Conservation (phyloP, 768 basidiomycete species). For the Boletus rex-veris region DNA sequence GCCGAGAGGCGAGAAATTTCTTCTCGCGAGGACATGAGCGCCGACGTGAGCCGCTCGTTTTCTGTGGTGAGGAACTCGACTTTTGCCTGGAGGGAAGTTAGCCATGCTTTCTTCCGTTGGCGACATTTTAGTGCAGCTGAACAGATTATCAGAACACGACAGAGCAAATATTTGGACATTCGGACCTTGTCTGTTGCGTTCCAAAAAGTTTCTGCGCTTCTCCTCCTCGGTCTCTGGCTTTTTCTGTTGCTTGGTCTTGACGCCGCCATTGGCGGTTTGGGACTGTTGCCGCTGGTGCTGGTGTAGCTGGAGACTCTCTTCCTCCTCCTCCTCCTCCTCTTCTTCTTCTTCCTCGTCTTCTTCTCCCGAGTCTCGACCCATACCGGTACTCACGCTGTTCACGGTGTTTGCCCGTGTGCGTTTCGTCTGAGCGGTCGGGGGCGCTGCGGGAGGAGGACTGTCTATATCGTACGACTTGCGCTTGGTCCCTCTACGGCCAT, state of each 20-base stretch:
- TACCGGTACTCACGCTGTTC: constrained; percentile 28
- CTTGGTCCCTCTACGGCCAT: constrained; percentile 56
- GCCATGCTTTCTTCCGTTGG: constrained; percentile 98
- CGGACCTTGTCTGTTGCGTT: constrained; percentile 93
- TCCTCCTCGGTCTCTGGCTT: constrained; percentile 98
- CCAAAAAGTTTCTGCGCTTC: constrained; percentile 94
- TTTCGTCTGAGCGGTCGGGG: constrained; percentile 26
- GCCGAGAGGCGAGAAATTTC: constrained; percentile 84
- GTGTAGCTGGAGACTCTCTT: constrained; percentile 9
- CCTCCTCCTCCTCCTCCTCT: constrained; percentile 39
- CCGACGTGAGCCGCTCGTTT: constrained; percentile 88
- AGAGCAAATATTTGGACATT: not conserved
- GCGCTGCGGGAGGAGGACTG: constrained; percentile 35
- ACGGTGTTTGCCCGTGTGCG: constrained; percentile 38
- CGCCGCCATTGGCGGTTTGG: constrained; percentile 5
- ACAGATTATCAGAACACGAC: constrained; percentile 4
- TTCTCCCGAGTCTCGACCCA: constrained; percentile 37
- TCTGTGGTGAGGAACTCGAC: constrained; percentile 91
- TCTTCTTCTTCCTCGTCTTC: constrained; percentile 39
- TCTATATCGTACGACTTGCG: constrained; percentile 59
- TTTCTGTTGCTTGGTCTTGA: constrained; percentile 41
- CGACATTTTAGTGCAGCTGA: constrained; percentile 97
- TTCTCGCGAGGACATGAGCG: constrained; percentile 84
- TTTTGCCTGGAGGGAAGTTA: constrained; percentile 86
- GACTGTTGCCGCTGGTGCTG: constrained; percentile 20